phyloP scores from a whole-genome alignment of 495 filamentous ascomycete genomes.

The Xylaria venustula region DNA sequence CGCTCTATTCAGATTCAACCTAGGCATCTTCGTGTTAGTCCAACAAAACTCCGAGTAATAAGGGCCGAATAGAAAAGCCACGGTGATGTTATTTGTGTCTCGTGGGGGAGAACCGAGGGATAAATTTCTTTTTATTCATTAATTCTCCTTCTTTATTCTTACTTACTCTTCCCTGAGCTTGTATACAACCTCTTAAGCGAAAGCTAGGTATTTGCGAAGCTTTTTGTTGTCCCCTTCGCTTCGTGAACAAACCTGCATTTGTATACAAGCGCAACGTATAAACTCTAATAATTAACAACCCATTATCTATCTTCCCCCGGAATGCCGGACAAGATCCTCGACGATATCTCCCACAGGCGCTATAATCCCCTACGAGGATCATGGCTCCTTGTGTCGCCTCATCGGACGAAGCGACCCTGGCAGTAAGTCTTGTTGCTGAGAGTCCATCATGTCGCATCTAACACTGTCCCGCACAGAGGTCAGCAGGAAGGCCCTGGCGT shows the following conservation, averaged over 20 bases:
- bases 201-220: too few species aligned
- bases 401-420: conserved; percentile 95
- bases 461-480: conserved; percentile 55
- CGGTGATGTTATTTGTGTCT: not conserved
- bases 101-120: not conserved
- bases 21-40: not conserved
- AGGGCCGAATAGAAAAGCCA: not conserved
- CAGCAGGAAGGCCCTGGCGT: conserved; percentile 83
- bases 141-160: too few species aligned
- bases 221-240: too few species aligned
- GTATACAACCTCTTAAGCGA: too few species aligned
- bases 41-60: conserved; percentile 4
- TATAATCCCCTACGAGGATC: conserved; percentile 89
- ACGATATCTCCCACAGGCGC: conserved; percentile 95
- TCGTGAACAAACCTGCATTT: too few species aligned
- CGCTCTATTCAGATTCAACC: too few species aligned
- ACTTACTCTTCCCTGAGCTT: too few species aligned
- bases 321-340: conserved; percentile 68
- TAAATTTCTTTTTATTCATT: not conserved
- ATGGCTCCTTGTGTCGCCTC: conserved; percentile 91
- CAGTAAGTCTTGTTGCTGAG: conserved; percentile 64
- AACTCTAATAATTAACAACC: not conserved
- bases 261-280: too few species aligned
- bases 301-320: not conserved
- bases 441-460: conserved; percentile 7